Evolutionary conservation across 2,329 filamentous ascomycete genomes (phyloP).

Genomic region (Fusarium tuaranense): DNA sequence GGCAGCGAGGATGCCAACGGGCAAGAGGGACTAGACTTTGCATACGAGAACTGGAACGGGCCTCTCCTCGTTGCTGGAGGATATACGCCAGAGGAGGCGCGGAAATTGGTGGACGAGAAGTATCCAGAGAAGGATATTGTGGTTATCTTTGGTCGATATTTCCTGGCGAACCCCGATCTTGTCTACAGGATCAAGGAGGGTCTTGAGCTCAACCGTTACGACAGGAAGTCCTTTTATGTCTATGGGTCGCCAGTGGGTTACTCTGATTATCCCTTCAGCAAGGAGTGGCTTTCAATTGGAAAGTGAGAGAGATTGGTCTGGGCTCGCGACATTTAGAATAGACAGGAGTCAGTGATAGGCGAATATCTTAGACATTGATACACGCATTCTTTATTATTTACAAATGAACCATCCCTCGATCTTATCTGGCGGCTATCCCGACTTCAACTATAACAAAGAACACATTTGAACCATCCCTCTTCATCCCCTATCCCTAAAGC

Average conservation of each 20-base stretch:
- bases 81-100: conserved; percentile 42
- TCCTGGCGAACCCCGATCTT: conserved; percentile 46
- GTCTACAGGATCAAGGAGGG: conserved; percentile 43
- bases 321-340: not conserved
- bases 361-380: not conserved
- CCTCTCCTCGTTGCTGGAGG: conserved; percentile 52
- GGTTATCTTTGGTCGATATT: conserved; percentile 50
- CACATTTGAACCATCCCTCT: not conserved
- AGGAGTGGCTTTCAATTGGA: conserved; percentile 2
- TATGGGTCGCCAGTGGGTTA: conserved; percentile 36
- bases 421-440: too few relatives aligned
- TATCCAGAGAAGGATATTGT: conserved; percentile 48
- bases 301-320: not conserved
- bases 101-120: conserved; percentile 44
- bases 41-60: conserved; percentile 48
- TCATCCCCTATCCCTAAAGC: not conserved
- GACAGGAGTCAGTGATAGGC: not conserved
- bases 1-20: conserved; percentile 56
- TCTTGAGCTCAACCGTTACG: conserved; percentile 41
- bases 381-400: not conserved
- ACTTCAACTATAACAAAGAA: too few relatives aligned
- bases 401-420: not conserved
- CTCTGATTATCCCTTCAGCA: conserved; percentile 46
- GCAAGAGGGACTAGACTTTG: conserved; percentile 49
- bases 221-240: conserved; percentile 45